These are phyloP conservation scores for Pichia nakasei DNA, from an alignment of 805 yeast genomes.

Conservation along the genomic window DNA sequence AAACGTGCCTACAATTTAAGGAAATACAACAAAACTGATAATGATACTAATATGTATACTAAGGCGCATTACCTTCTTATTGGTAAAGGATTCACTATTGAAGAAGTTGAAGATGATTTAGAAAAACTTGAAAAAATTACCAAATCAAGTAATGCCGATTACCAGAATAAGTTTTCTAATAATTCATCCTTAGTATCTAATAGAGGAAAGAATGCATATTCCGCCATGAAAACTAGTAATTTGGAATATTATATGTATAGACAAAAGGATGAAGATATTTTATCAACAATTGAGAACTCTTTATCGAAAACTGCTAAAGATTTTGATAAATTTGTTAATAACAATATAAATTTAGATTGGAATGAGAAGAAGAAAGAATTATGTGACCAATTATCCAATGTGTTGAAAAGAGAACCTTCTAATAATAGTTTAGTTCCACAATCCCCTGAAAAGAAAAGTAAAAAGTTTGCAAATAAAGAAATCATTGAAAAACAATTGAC, in stretches of 20 bases:
- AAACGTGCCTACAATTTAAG: constrained; percentile 55
- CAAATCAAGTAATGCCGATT: not conserved
- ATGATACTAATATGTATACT: constrained; percentile 37
- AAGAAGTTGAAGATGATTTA: constrained; percentile 63
- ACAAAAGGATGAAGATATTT: constrained; percentile 74
- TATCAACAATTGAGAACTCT: constrained; percentile 60
- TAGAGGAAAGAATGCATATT: not conserved
- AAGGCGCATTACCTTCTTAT: constrained; percentile 86
- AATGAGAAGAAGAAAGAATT: constrained; percentile 65
- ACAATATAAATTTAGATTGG: constrained; percentile 79
- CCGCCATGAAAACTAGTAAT: constrained; percentile 23
- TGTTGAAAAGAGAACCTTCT: constrained; percentile 26
- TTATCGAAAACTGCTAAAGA: constrained; percentile 53
- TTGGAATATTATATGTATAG: constrained; percentile 55
- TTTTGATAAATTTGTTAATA: constrained; percentile 68
- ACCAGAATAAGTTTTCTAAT: not conserved
- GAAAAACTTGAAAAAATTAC: constrained; percentile 28
- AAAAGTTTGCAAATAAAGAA: constrained; percentile 14
- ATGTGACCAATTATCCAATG: constrained; percentile 60
- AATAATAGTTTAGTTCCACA: constrained; percentile 1
- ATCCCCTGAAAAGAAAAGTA: constrained; percentile 12
- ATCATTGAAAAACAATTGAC: constrained; percentile 17
- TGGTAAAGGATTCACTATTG: constrained; percentile 80
- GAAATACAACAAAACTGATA: constrained; percentile 29
- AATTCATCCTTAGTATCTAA: not conserved